A percentile compares a stretch with the other conserved stretches of the same genome.
Conservation (phyloP, 78 protist genomes). For the Dictyostelium citrinum region DNA sequence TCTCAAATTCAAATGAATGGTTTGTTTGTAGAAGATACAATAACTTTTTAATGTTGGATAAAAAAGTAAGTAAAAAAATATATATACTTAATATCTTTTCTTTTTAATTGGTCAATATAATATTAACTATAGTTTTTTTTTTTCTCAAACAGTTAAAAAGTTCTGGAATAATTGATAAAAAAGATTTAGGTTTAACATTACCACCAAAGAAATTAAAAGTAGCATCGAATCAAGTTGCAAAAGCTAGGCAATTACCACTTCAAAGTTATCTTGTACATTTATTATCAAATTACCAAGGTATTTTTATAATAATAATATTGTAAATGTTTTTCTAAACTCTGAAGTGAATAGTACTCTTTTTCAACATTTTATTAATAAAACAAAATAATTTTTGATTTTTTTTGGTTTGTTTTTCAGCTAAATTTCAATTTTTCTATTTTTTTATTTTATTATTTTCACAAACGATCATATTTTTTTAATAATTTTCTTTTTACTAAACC, state of each 20-base stretch:
- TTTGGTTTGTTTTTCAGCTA: not conserved
- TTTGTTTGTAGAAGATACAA: slow-evolving; percentile 56
- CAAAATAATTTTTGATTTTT: not conserved
- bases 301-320: slow-evolving; percentile 44
- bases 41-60: slow-evolving; percentile 45
- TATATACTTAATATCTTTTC: too few species aligned
- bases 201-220: slow-evolving; percentile 65
- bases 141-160: not conserved
- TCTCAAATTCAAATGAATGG: slow-evolving; percentile 47
- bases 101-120: too few species aligned
- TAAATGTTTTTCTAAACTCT: slow-evolving; percentile 52
- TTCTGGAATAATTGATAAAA: slow-evolving; percentile 6
- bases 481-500: not conserved
- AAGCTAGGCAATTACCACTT: slow-evolving; percentile 6
- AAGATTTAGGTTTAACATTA: not conserved
- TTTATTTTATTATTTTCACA: not conserved
- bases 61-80: slow-evolving; percentile 50
- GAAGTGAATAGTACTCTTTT: slow-evolving; percentile 16
- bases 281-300: slow-evolving; percentile 33
- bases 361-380: slow-evolving; percentile 26
- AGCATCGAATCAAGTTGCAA: slow-evolving; percentile 33
- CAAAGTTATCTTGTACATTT: not conserved
- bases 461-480: too few species aligned
- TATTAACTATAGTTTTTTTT: too few species aligned
- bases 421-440: not conserved